Base-by-base conservation (phyloP, 2,329 filamentous ascomycete genomes). In the Fusarium tricinctum region DNA sequence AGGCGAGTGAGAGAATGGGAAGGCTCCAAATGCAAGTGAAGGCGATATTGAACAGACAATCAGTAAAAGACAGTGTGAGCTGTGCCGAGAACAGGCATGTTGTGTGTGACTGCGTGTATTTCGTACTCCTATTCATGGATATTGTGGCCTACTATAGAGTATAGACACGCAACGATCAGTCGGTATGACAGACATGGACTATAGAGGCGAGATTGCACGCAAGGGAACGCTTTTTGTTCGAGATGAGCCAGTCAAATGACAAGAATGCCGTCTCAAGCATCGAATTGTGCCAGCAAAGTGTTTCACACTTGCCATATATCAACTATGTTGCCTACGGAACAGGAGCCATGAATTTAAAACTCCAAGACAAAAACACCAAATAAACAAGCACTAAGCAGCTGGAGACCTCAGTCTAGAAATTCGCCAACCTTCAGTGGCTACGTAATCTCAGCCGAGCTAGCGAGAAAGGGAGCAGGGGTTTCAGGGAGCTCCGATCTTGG, bases 401-500 rank as follows among this genome's bases (percentile, higher is more conserved):
- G 42, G 46, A 54, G 15, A 35, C 14, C 4, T 17, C 17, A n/a
- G 35, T 38, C 17, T 38, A 38, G n/a, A 9, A 35, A 17, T 8
- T 32, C 30, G 14, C 5, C 30, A 14, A 15, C 30, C 35, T n/a
- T 38, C 35, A n/a, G 35, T n/a, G 35, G 26, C 63, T 67, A 62
- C 49, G 46, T 51, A 62, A 60, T 28, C 49, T 62, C 28, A 65
- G 61, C 61, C 45, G 59, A 50, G 51, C 28, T 40, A 42, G 45
- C 19, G 42, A 49, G 30, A 61, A 59, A 49, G 28, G 45, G 35
- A 67, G 47, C 66, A 70, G 63, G 66, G 66, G 38, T 67, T 67
- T 26, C 47, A 43, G 49, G 42, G 62, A 52, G 45, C 52, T 56
- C 12, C 64, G 66, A 69, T 69, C 66, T 69, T 70, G 62, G 62